Conservation (phyloP, 202 grass and related monocot genomes). For the Dendrocalamus latiflorus region DNA sequence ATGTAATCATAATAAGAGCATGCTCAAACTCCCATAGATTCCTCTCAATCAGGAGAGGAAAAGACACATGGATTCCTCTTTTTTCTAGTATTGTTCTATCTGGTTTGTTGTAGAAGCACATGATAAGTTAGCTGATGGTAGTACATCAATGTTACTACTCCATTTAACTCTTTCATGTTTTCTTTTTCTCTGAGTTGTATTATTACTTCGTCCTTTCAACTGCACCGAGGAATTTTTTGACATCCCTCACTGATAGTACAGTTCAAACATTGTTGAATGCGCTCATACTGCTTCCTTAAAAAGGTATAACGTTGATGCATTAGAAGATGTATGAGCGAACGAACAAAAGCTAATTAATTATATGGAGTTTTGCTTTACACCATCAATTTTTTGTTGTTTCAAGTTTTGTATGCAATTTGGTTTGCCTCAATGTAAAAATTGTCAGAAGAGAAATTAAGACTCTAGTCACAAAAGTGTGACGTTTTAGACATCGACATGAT, state of each 20-base stretch:
- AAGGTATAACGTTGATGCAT: background rate
- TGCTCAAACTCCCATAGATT: constrained; percentile 37
- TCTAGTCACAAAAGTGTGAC: background rate
- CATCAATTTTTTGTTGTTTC: background rate
- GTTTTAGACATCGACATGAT: background rate
- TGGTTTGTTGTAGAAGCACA: constrained; percentile 33
- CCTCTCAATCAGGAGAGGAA: constrained; percentile 19
- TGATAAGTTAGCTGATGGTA: constrained; percentile 26
- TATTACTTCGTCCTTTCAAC: constrained; percentile 10
- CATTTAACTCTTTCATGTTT: background rate
- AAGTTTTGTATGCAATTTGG: background rate
- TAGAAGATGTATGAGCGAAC: background rate
- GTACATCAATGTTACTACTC: constrained; percentile 1
- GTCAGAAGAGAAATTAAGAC: background rate
- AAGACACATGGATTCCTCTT: constrained; percentile 9
- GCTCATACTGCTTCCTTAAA: background rate
- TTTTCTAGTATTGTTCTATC: constrained; percentile 18
- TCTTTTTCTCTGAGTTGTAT: background rate
- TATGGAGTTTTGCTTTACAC: background rate
- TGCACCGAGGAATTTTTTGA: background rate
- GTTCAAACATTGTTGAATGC: constrained; percentile 3
- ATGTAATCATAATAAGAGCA: constrained; percentile 18
- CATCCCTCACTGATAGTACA: background rate
- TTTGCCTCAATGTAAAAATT: background rate
- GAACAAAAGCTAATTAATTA: background rate